These are phyloP conservation scores for Graphium sp. DNA, from an alignment of 2,329 filamentous ascomycete species.

Conservation along the genomic window DNA sequence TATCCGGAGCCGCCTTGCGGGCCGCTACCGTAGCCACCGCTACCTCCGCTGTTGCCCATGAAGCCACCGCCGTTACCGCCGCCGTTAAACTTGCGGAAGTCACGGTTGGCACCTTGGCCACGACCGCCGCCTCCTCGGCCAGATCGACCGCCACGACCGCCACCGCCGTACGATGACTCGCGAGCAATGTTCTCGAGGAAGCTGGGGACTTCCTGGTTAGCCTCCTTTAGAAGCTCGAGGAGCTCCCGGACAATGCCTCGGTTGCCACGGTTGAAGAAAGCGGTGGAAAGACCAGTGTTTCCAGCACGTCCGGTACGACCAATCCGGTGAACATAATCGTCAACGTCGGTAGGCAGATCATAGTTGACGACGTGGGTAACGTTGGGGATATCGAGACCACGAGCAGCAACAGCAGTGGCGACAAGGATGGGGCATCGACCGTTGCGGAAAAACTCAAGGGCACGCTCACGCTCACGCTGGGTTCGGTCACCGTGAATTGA, in stretches of 20 bases:
- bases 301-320: conserved; percentile 99
- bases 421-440: conserved; percentile 92
- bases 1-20: conserved; percentile 17
- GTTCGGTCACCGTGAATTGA: conserved; percentile 98
- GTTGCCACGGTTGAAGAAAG: conserved; percentile 99
- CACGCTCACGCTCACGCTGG: conserved; percentile 96
- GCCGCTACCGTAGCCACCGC: conserved; percentile 24
- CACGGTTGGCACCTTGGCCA: conserved; percentile 58
- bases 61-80: conserved; percentile 28
- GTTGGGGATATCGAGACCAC: conserved; percentile 85
- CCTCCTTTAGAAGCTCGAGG: conserved; percentile 95
- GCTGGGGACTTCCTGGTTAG: conserved; percentile 85
- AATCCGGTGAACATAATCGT: conserved; percentile 97
- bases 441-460: conserved; percentile 93
- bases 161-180: conserved; percentile 72
- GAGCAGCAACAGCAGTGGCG: conserved; percentile 87
- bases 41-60: conserved; percentile 22
- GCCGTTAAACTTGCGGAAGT: conserved; percentile 70
- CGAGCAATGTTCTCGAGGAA: conserved; percentile 97
- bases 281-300: conserved; percentile 95
- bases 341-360: conserved; percentile 95
- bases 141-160: conserved; percentile 41
- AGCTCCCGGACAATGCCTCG: conserved; percentile 93
- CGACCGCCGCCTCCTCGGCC: conserved; percentile 56
- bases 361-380: conserved; percentile 98